Evolutionary conservation across 225 moss, liverwort and hornwort species (phyloP).

Genomic region (Takakia lepidozioides): DNA sequence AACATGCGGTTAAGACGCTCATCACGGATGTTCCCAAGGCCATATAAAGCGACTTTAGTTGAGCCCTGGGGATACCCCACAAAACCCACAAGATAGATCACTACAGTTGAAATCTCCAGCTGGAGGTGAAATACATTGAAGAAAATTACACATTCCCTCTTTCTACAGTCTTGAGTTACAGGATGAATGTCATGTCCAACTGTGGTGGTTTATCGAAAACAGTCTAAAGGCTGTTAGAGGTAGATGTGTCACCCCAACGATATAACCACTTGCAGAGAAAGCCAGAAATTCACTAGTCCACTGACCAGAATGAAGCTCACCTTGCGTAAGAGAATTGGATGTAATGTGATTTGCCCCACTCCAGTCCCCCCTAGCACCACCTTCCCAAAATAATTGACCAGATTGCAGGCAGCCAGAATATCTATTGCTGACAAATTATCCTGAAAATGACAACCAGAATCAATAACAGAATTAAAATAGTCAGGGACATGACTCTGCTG

Average conservation of each 20-base stretch:
- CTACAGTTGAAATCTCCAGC: no score
- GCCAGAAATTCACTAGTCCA: no score
- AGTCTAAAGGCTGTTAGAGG: no score
- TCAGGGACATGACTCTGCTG: no score
- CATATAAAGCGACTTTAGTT: conserved; percentile 90
- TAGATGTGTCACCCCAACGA: no score
- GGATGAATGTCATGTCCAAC: no score
- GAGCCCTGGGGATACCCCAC: conserved; percentile 50
- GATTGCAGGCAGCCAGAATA: conserved; percentile 89
- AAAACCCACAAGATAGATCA: no score
- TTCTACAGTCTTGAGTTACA: no score
- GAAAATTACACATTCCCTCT: no score
- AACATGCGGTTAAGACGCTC: conserved; percentile 99
- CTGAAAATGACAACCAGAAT: conserved; percentile 23
- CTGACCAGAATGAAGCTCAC: conserved; percentile 35
- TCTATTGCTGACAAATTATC: conserved; percentile 96
- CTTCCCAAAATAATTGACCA: conserved; percentile 97
- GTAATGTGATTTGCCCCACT: conserved; percentile 77
- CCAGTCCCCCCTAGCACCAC: conserved; percentile 87
- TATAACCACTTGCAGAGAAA: no score
- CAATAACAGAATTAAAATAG: conserved; percentile 8
- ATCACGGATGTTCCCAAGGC: conserved; percentile 97
- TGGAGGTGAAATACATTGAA: no score
- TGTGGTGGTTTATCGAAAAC: no score
- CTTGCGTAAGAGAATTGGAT: conserved; percentile 91